Conservation (phyloP, 805 yeast genomes). For the Lachancea meyersii region DNA sequence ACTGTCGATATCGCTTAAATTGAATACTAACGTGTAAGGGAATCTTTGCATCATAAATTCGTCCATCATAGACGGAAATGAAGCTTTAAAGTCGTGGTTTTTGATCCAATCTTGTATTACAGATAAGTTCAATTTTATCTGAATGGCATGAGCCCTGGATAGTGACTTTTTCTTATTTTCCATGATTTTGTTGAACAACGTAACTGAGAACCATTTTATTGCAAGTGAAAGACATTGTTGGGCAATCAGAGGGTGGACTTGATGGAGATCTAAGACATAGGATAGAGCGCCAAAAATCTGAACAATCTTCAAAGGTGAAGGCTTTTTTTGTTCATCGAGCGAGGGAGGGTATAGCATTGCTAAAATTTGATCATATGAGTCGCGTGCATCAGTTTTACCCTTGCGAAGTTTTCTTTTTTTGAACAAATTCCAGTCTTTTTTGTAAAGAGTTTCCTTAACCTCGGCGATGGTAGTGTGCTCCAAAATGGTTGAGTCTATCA, state of each 20-base stretch:
- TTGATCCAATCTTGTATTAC: constrained; percentile 92
- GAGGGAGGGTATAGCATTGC: constrained; percentile 82
- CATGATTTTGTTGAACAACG: constrained; percentile 67
- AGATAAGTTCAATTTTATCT: constrained; percentile 79
- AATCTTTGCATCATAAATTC: constrained; percentile 34
- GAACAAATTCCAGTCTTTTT: constrained; percentile 63
- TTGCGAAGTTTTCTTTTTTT: constrained; percentile 34
- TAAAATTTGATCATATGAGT: constrained; percentile 64
- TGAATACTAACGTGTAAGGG: constrained; percentile 35
- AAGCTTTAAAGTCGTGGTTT: constrained; percentile 30
- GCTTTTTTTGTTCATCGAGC: constrained; percentile 69
- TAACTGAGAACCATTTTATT: constrained; percentile 68
- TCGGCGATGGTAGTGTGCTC: constrained; percentile 82
- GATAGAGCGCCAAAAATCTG: constrained; percentile 85
- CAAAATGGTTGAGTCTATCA: constrained; percentile 61
- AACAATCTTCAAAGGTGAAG: constrained; percentile 80
- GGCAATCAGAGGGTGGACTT: constrained; percentile 69
- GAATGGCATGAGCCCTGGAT: constrained; percentile 81
- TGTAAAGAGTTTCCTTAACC: constrained; percentile 66
- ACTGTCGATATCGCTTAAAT: constrained; percentile 25
- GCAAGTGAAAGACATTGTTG: constrained; percentile 75
- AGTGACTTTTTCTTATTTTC: constrained; percentile 57
- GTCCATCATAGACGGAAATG: constrained; percentile 34
- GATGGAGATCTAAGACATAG: constrained; percentile 75
- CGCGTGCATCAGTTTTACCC: constrained; percentile 5